These are phyloP conservation scores for Harrya chromipes DNA, from an alignment of 768 basidiomycete genomes.

Conservation along the genomic window DNA sequence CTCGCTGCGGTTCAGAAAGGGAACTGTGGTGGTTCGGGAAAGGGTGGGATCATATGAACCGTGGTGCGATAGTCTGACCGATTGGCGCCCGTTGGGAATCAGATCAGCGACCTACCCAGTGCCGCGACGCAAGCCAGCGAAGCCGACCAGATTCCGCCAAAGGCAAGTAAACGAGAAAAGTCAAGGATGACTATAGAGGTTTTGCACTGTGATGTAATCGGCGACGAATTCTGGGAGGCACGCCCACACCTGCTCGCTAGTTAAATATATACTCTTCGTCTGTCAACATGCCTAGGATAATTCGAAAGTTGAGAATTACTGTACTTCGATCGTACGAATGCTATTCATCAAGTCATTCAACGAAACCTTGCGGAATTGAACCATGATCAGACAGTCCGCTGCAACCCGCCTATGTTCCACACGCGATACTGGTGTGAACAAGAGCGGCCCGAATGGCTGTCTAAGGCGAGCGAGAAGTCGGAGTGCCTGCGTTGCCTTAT, in stretches of 20 bases:
- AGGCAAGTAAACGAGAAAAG: constrained; percentile 34
- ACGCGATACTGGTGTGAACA: neutral
- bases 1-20: constrained; percentile 73
- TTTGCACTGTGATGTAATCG: constrained; percentile 82
- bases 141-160: constrained; percentile 14
- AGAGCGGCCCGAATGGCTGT: constrained; percentile 6
- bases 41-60: constrained; percentile 34
- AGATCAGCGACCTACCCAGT: constrained; percentile 4
- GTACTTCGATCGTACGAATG: neutral
- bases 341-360: neutral
- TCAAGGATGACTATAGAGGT: constrained; percentile 49
- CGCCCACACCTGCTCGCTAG: constrained; percentile 51
- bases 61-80: neutral
- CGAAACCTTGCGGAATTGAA: neutral
- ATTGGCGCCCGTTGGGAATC: neutral
- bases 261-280: constrained; percentile 14
- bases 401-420: constrained; percentile 14
- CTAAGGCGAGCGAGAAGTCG: constrained; percentile 2
- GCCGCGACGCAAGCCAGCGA: neutral
- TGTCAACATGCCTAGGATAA: too few species aligned
- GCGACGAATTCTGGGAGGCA: constrained; percentile 73
- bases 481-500: neutral
- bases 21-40: constrained; percentile 76
- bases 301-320: neutral
- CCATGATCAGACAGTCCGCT: constrained; percentile 5